phyloP scores from a whole-genome alignment of 2,329 filamentous ascomycete species.

The Rugonectria rugulosa region DNA sequence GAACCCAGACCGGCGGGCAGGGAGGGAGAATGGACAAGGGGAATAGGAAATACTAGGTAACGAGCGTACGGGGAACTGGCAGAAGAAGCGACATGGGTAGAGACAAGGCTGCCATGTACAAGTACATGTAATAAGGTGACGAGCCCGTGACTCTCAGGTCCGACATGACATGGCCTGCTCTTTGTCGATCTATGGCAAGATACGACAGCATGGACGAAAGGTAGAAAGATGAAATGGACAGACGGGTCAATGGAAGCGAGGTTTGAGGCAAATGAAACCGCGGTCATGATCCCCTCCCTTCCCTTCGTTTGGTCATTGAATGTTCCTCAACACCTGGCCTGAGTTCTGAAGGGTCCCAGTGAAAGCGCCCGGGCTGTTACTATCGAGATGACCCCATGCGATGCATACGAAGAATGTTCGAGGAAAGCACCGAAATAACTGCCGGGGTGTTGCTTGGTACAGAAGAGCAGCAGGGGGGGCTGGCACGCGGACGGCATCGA shows the following conservation, averaged over 20 bases:
- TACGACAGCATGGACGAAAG: neutral
- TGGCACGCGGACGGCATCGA: slow-evolving; percentile 8
- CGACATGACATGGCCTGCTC: neutral
- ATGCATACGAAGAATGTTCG: neutral
- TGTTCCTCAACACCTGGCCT: neutral
- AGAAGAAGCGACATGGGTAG: too few species aligned
- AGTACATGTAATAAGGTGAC: neutral
- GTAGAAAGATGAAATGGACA: neutral
- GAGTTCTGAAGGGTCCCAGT: neutral
- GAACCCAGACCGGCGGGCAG: slow-evolving; percentile 12
- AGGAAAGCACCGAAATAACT: slow-evolving; percentile 7
- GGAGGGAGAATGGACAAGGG: slow-evolving; percentile 10
- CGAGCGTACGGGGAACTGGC: neutral
- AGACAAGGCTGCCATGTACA: neutral
- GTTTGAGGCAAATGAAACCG: neutral
- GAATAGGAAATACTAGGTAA: too few species aligned
- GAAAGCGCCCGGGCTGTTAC: neutral
- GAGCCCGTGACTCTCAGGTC: neutral
- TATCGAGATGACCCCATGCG: slow-evolving; percentile 13
- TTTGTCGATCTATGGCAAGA: neutral
- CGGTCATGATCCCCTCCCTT: neutral
- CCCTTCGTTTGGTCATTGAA: neutral
- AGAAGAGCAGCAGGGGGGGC: neutral
- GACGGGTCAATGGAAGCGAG: slow-evolving; percentile 1
- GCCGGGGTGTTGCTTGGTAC: neutral